A percentile compares a stretch with the other conserved stretches of the same genome.
Conservation (phyloP, 768 basidiomycete species). For the Boletus insuetus region DNA sequence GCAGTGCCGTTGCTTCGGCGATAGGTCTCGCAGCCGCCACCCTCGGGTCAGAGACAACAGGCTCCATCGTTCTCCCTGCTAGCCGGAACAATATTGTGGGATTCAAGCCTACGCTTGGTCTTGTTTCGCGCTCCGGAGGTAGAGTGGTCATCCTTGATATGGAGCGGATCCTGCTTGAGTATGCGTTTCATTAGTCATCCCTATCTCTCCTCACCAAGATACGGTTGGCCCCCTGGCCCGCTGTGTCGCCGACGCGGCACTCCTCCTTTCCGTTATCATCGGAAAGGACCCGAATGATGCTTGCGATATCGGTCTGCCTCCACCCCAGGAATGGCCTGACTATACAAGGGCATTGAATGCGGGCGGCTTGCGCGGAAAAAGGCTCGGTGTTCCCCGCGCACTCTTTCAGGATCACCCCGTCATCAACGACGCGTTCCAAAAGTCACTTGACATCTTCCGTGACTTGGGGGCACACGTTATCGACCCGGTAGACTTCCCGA, state of each 20-base stretch:
- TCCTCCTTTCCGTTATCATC: slow-evolving; percentile 39
- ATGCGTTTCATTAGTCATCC: slow-evolving; percentile 38
- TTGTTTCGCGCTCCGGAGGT: slow-evolving; percentile 41
- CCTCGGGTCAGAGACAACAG: slow-evolving; percentile 49
- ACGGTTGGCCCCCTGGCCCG: slow-evolving; percentile 39
- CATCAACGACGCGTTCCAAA: slow-evolving; percentile 37
- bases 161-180: not conserved
- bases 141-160: not conserved
- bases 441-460: slow-evolving; percentile 37
- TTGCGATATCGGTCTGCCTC: slow-evolving; percentile 35
- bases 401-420: slow-evolving; percentile 25
- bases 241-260: slow-evolving; percentile 38
- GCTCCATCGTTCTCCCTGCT: slow-evolving; percentile 45
- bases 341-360: slow-evolving; percentile 50
- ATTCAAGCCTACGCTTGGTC: slow-evolving; percentile 41
- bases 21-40: slow-evolving; percentile 44
- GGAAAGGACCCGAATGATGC: slow-evolving; percentile 43
- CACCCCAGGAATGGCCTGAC: slow-evolving; percentile 51
- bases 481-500: slow-evolving; percentile 62
- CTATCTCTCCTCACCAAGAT: slow-evolving; percentile 42
- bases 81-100: slow-evolving; percentile 45
- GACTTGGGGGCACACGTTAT: slow-evolving; percentile 46
- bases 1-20: slow-evolving; percentile 42
- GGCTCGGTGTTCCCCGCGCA: slow-evolving; percentile 44
- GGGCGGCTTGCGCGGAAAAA: slow-evolving; percentile 43